Evolutionary conservation across 345 rosid genomes (phyloP).

Genomic region (Ceriops tagal): DNA sequence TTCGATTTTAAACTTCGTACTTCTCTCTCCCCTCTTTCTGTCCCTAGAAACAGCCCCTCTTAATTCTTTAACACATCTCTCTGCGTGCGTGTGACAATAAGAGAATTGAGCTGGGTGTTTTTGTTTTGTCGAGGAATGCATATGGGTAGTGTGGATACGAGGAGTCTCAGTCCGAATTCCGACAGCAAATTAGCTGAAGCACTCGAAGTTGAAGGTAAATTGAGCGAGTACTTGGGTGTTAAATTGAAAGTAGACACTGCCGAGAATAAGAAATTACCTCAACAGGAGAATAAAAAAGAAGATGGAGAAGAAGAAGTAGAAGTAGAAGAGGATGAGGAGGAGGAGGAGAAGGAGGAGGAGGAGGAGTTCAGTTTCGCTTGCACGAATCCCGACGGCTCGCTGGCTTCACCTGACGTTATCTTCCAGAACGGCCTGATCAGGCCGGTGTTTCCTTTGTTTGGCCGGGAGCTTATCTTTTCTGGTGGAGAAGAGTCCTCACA

Average conservation of each 20-base stretch:
- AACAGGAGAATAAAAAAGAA: too few species aligned
- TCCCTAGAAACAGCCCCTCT: neutral
- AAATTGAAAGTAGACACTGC: neutral
- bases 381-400: slow-evolving; percentile 30
- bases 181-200: too few species aligned
- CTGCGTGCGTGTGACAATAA: too few species aligned
- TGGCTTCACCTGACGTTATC: slow-evolving; percentile 38
- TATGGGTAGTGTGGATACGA: too few species aligned
- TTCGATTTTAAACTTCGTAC: neutral
- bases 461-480: slow-evolving; percentile 29
- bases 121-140: too few species aligned
- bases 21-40: neutral
- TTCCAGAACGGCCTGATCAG: slow-evolving; percentile 49
- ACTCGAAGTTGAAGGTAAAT: neutral
- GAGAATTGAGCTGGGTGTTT: too few species aligned
- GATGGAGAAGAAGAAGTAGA: too few species aligned
- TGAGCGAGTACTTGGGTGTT: neutral
- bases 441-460: slow-evolving; percentile 43
- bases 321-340: neutral
- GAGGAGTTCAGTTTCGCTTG: slow-evolving; percentile 44
- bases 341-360: slow-evolving; percentile 25
- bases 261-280: neutral
- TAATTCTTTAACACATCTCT: too few species aligned
- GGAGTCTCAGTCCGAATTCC: too few species aligned
- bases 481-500: neutral